Percentiles rank a stretch among this genome's conserved stretches.
phyloP scores from a whole-genome alignment of 768 basidiomycete species.

The Imleria badia region DNA sequence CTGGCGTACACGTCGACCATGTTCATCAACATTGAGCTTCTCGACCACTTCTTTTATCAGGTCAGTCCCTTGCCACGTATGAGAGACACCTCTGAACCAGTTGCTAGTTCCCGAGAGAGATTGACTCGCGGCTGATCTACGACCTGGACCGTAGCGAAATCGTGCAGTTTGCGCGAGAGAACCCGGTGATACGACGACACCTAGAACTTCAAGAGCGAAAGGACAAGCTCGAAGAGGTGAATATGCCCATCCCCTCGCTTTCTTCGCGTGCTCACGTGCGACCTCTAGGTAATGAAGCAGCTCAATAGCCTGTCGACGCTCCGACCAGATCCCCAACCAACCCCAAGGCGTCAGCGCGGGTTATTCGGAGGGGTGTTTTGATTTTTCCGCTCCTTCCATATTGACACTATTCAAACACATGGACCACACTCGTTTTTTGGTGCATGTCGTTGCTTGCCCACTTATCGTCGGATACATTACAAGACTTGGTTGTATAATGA shows the following conservation, averaged over 20 bases:
- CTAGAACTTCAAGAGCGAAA: conserved; percentile 95
- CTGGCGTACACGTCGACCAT: conserved; percentile 93
- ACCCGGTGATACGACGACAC: conserved; percentile 83
- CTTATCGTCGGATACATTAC: background rate
- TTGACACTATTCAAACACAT: background rate
- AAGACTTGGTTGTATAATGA: conserved; percentile 16
- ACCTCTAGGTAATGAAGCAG: conserved; percentile 86
- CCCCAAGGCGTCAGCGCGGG: conserved; percentile 71
- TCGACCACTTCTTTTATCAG: conserved; percentile 99
- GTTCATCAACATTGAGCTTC: conserved; percentile 98
- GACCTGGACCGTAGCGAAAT: conserved; percentile 92
- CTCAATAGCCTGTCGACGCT: conserved; percentile 89
- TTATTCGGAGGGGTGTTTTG: conserved; percentile 77
- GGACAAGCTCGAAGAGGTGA: conserved; percentile 93
- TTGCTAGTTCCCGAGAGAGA: conserved; percentile 90
- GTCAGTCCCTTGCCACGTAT: conserved; percentile 40
- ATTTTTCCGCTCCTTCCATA: conserved; percentile 24
- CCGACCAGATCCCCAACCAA: conserved; percentile 76
- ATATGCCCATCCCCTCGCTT: conserved; percentile 5
- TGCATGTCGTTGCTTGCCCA: background rate
- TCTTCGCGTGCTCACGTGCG: conserved; percentile 3
- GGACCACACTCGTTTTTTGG: conserved; percentile 11
- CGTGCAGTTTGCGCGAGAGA: conserved; percentile 90
- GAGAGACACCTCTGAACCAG: background rate
- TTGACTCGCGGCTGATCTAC: conserved; percentile 90